These are phyloP conservation scores for Neonectria coccinea DNA, from an alignment of 2,329 filamentous ascomycete genomes.

Conservation along the genomic window DNA sequence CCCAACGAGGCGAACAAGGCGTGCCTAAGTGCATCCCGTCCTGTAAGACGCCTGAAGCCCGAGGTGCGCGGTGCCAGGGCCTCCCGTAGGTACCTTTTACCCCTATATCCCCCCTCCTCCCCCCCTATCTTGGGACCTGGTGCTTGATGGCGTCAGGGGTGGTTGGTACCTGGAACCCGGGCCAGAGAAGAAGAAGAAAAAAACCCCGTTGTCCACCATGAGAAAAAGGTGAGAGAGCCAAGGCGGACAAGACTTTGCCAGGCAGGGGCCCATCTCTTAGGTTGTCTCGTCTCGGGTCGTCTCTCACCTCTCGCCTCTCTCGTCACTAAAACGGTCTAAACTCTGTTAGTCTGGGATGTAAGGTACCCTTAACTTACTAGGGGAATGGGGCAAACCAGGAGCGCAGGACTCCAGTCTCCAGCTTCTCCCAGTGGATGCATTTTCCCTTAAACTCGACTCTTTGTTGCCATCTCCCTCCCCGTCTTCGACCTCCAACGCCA, in stretches of 20 bases:
- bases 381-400: conserved; percentile 22
- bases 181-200: conserved; percentile 11
- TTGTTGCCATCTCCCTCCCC: neutral
- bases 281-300: conserved; percentile 22
- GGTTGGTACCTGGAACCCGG: conserved; percentile 17
- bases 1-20: conserved; percentile 14
- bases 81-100: conserved; percentile 19
- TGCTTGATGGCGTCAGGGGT: conserved; percentile 40
- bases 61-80: conserved; percentile 13
- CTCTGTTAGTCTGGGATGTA: conserved; percentile 24
- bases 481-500: conserved; percentile 1
- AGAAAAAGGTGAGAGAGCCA: conserved; percentile 4
- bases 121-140: conserved; percentile 39
- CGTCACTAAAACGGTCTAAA: conserved; percentile 14
- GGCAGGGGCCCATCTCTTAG: conserved; percentile 1
- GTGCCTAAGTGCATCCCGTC: conserved; percentile 7
- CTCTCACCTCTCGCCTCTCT: conserved; percentile 12
- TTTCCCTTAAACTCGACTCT: conserved; percentile 6
- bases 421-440: neutral
- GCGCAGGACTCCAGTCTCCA: conserved; percentile 1
- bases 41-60: conserved; percentile 15
- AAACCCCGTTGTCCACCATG: neutral
- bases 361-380: conserved; percentile 26
- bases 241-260: conserved; percentile 13
- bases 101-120: conserved; percentile 33